Evolutionary conservation across 2,329 filamentous ascomycete genomes (phyloP), one percentile per base, ranked within the genome.

Genomic region (Juglanconis sp.): DNA sequence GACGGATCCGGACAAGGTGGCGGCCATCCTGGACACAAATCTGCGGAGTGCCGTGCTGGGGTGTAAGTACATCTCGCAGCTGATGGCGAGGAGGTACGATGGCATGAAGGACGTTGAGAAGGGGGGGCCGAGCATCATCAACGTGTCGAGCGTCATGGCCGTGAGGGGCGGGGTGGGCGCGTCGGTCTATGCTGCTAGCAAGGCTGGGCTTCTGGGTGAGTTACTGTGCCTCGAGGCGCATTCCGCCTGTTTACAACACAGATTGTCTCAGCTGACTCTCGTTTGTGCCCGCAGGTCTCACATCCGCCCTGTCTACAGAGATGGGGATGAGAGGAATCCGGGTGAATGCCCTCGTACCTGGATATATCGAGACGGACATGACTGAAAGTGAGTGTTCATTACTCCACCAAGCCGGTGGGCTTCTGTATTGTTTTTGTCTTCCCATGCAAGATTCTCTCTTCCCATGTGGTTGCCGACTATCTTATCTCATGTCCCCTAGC

Each of bases 321-420:
- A 73, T 87, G 67, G 83, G 83, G 55, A 74, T 78, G 62, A 77
- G 79, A 52, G 82, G 82, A 53, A 82, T 96, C 60, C 82, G 92
- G 35, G 88, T 91, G 51, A 96, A 96, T 75, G 88, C 88, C 34
- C 85, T 96, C 65, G 77, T 94, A 47, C 92, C 92, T 1, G 92
- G 92, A 6, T 96, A 94, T 77, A 87, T 96, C 66, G 80, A 89
- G 59, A 94, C 91, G 50, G 82, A 86, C 52, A 96, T 96, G 91
- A 91, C 89, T 66, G 75, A 82, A 71, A 79, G 90, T 93, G 75
- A 74, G 77, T 73, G 15, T 34, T 30, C 30, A 42, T 31, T 11
- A 8, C 36, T 32, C 32, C 17, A 31, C 36, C 36, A 38, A 31
- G 7, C 15, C 5, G 40, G 9, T 44, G 5, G 46, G 15, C 34